phyloP scores from a whole-genome alignment of 371 early-diverging fungal genomes.

The Mucor indicus region DNA sequence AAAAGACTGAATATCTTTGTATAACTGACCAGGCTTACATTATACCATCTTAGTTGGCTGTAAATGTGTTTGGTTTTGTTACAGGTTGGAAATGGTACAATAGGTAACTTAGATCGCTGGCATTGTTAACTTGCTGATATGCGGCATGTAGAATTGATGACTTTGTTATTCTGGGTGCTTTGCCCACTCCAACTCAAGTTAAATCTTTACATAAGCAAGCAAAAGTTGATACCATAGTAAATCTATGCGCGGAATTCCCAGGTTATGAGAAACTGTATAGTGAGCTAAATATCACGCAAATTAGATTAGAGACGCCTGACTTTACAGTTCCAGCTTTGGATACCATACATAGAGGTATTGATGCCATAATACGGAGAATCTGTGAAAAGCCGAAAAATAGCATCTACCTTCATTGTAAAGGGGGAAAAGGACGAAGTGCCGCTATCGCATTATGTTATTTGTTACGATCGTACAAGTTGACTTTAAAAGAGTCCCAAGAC shows the following conservation, averaged over 20 bases:
- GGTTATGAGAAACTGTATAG: slow-evolving; percentile 35
- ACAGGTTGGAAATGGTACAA: slow-evolving; percentile 49
- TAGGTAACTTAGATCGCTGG: slow-evolving; percentile 18
- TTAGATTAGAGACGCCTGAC: slow-evolving; percentile 37
- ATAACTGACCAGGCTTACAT: too few relatives aligned
- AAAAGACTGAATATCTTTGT: too few relatives aligned
- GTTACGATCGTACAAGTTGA: slow-evolving; percentile 27
- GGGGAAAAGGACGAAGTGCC: slow-evolving; percentile 49
- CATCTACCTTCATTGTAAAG: slow-evolving; percentile 49
- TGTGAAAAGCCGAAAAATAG: slow-evolving; percentile 12
- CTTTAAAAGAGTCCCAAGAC: slow-evolving; percentile 25
- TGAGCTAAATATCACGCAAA: slow-evolving; percentile 29
- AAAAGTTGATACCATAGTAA: slow-evolving; percentile 28
- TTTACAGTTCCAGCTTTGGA: slow-evolving; percentile 36
- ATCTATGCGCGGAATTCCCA: slow-evolving; percentile 46
- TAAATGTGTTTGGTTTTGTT: slow-evolving; percentile 39
- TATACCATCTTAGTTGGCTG: slow-evolving; percentile 21
- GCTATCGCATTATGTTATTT: slow-evolving; percentile 42
- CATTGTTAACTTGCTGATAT: background rate
- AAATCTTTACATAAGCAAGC: slow-evolving; percentile 25
- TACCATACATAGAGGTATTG: slow-evolving; percentile 23
- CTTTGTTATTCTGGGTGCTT: slow-evolving; percentile 36
- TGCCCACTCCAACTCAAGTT: slow-evolving; percentile 43
- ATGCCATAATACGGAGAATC: slow-evolving; percentile 11
- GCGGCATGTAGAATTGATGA: slow-evolving; percentile 26